Evolutionary conservation across 2,329 filamentous ascomycete genomes (phyloP), one percentile per base, ranked within the genome.

Genomic region (Alternaria hordeiaustralica): DNA sequence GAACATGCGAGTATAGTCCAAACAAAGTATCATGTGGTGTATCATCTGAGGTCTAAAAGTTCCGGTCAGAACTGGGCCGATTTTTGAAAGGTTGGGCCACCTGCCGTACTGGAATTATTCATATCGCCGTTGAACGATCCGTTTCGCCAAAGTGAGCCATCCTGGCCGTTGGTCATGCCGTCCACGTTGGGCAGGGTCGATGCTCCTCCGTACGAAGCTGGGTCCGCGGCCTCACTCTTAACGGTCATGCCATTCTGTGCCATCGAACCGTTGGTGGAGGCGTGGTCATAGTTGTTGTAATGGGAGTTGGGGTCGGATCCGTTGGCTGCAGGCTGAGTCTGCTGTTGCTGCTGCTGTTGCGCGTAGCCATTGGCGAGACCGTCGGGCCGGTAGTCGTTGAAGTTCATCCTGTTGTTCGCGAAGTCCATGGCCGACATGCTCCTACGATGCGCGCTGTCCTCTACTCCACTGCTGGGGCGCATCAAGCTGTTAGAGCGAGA

Each of bases 401-500:
- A 78, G 66, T 77, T 79, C 49, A 75, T 67, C 53, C 75, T 66
- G n/a, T 68, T 61, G 55, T 75, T 77, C 20, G 67, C 71, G 59
- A 78, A 78, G 44, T 79, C 77, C 43, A 79, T 64, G 9, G 73
- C 74, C 9, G 76, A 79, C 69, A 79, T 73, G 69, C 76, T 79
- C 36, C 78, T 71, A 46, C 79, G 70, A 60, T 79, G 60, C 28
- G 60, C 60, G 25, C 49, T 78, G 54, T 80, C 77, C 51, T 78
- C 76, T 23, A 75, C 75, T 12, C 78, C 75, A 57, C 70, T 78
- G 58, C 71, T 73, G 18, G 82, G 82, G 15, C 79, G 80, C 60
- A 84, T 84, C 67, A 85, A 69, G 72, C 83, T 84, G 75, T 84
- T 85, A 21, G 83, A 82, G 55, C 83, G 75, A 57, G 83, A 85